Base-by-base conservation (phyloP, 495 filamentous ascomycete genomes). In the Hypoxylon intermedium region DNA sequence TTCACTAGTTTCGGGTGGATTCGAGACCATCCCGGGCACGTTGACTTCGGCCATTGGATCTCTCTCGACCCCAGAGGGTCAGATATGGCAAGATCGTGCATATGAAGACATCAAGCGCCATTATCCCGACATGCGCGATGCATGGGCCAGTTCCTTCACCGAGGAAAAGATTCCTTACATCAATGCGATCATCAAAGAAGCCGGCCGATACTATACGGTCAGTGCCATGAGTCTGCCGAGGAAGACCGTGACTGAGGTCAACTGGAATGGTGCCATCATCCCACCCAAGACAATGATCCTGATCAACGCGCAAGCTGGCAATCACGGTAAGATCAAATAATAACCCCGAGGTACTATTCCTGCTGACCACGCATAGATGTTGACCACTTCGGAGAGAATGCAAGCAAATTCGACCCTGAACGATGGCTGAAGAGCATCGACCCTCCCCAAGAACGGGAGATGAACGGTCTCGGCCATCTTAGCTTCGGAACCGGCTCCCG, bases 291-390 rank as follows among this genome's bases (percentile, higher is more conserved):
- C 81, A 0, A 83, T 83, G 79, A 70, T 85, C 9, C 66, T 84
- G 47, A 82, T 84, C 50, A 85, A 85, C 51, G 79, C 80, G 0
- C 83, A 85, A 47, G 83, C 81, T 9, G 82, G 76, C 0, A 85
- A 85, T 53, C 83, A 83, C 50, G 82, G 82, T 84, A 61, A 65
- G 72, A 59, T 11, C 1, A 21, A 2, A 37, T 43, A 23, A n/a
- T 47, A 20, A 41, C 9, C 16, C 12, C 11, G 3, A 16, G 26
- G 16, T 42, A 47, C 24, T 15, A n/a, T 28, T 37, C 38, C 9
- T 23, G 23, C 60, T 60, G 18, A 53, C 28, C 21, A 5, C 48
- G 2, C 2, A 0, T 50, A 84, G 81, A 84, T 53, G 45, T 72
- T 21, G 77, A 80, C 34, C 76, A 83, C 56, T 84, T 79, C 52